Conservation (phyloP, 140 eudicot species). For the Flaveria floridana region DNA sequence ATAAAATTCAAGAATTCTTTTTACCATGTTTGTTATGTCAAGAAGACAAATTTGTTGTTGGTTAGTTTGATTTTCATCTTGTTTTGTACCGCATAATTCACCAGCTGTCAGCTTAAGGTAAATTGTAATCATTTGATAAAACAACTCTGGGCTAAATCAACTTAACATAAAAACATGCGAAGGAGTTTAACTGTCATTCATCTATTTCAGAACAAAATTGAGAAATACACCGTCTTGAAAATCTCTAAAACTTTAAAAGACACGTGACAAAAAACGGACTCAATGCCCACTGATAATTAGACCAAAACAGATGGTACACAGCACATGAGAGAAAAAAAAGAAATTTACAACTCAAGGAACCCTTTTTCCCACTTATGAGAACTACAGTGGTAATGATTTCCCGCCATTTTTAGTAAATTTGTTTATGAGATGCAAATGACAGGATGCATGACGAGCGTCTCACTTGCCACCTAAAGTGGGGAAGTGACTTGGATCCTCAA, state of each 20-base stretch:
- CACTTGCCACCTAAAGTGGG: constrained; percentile 86
- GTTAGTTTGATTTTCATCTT: background rate
- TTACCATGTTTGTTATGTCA: constrained; percentile 24
- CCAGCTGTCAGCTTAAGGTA: background rate
- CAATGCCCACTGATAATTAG: constrained; percentile 12
- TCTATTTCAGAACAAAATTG: constrained; percentile 33
- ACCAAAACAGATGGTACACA: constrained; percentile 21
- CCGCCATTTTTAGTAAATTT: background rate
- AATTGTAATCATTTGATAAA: background rate
- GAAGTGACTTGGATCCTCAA: constrained; percentile 85
- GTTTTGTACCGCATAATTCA: no score
- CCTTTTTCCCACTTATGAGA: constrained; percentile 12
- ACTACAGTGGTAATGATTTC: constrained; percentile 28
- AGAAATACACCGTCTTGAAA: constrained; percentile 31
- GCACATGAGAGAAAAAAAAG: constrained; percentile 33
- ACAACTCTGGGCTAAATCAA: background rate
- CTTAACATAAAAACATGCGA: background rate
- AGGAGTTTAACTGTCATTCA: constrained; percentile 14
- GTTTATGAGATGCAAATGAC: background rate
- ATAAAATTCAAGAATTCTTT: constrained; percentile 37
- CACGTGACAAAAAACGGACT: constrained; percentile 4
- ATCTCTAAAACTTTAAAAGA: constrained; percentile 28
- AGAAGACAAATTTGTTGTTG: constrained; percentile 24
- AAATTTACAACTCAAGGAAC: constrained; percentile 30
- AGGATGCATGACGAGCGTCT: constrained; percentile 19